Evolutionary conservation across 2,329 filamentous ascomycete species (phyloP).

Genomic region (Xylaria sp.): DNA sequence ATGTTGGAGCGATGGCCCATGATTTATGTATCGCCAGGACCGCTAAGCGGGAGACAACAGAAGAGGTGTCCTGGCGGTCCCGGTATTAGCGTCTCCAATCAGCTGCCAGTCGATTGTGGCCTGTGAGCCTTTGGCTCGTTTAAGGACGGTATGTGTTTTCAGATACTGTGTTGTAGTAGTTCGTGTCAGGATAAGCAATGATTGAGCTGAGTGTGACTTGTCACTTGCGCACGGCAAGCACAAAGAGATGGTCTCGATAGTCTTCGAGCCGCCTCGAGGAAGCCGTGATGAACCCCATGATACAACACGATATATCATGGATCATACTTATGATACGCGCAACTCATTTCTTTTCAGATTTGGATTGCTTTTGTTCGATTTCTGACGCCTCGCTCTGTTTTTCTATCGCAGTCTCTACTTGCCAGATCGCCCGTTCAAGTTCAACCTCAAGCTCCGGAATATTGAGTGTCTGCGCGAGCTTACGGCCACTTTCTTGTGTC

Average conservation of each 20-base stretch:
- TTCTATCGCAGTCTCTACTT: slow-evolving; percentile 67
- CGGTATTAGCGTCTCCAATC: background rate
- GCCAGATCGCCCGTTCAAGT: slow-evolving; percentile 79
- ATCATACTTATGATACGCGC: background rate
- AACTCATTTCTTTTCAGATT: slow-evolving; percentile 22
- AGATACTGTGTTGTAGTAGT: background rate
- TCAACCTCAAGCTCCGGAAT: slow-evolving; percentile 77
- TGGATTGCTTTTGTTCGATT: slow-evolving; percentile 12
- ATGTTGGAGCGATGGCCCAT: background rate
- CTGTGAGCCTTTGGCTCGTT: background rate
- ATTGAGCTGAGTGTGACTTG: background rate
- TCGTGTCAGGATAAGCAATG: background rate
- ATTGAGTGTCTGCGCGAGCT: slow-evolving; percentile 69
- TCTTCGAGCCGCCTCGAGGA: background rate
- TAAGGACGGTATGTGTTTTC: background rate
- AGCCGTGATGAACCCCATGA: too few relatives aligned
- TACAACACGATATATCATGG: background rate
- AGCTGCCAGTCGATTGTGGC: background rate
- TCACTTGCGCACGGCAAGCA: background rate
- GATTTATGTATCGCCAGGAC: too few relatives aligned
- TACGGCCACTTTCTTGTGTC: slow-evolving; percentile 63
- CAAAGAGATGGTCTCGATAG: background rate
- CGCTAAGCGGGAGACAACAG: background rate
- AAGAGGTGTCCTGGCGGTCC: background rate
- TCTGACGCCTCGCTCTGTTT: slow-evolving; percentile 20